Base-by-base conservation (phyloP, 1,284 basidiomycete genomes). In the Sanghuangporus baumii region DNA sequence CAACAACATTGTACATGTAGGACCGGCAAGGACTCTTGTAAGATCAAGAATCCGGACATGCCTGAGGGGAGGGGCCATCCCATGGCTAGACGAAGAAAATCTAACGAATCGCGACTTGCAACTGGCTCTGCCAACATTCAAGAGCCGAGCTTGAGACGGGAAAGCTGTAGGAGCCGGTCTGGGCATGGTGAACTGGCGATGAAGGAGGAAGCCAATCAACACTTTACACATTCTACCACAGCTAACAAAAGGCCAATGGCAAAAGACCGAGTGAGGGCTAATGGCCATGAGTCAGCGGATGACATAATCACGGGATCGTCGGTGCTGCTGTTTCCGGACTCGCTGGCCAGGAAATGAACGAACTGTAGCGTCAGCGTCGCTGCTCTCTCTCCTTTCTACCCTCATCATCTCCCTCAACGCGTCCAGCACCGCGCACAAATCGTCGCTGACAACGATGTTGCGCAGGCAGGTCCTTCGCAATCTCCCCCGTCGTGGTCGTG, bases 21-120 rank as follows among this genome's bases (percentile, higher is more conserved):
- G 94, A 0, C 94, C 95, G 20, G 94, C 95, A 52, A 97, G 79
- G 0, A 97, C 90, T 43, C 94, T 83, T 11, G 94, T 94, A 57
- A 96, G 77, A 74, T 97, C 94, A 20, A 97, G 80, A 46, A 97
- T 83, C 67, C 83, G 87, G 70, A 95, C 79, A 26, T 91, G 92
- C 63, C 82, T 78, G 60, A 97, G 77, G 2, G 94, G 94, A 0
- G 91, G 91, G 1, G 85, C 79, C 23, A 91, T 91, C 54, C 84
- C 87, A 9, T 36, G 12, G 36, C 48, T 34, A 12, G 50, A 52
- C 1, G 52, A 54, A n/a, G 52, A 54, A 36, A 54, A 31, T 37
- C 23, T 36, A 16, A 14, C 36, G 31, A n/a, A 18, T 36, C 31
- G 34, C 31, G 16, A 18, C 14, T 48, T 16, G 26, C 26, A 31